Conservation (phyloP, 192 early-diverging fungal genomes). For the Phycomyces blakesleeanus region DNA sequence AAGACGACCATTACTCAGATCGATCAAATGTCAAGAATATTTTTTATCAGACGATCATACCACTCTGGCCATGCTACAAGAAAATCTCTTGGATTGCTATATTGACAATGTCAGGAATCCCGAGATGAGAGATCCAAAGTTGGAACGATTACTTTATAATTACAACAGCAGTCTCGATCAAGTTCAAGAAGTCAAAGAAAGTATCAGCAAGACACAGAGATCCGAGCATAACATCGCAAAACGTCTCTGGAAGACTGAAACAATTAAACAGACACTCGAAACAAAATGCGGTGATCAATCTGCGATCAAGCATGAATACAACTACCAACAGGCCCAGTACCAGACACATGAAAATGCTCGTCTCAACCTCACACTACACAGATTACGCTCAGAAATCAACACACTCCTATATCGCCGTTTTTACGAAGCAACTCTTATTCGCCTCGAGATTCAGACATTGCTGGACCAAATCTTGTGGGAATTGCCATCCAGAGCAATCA, state of each 20-base stretch:
- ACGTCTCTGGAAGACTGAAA: constrained; percentile 5
- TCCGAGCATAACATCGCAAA: background rate
- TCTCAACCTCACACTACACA: background rate
- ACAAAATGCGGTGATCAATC: constrained; percentile 10
- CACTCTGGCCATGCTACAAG: too few relatives aligned
- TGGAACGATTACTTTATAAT: background rate
- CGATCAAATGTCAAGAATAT: too few relatives aligned
- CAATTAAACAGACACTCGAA: background rate
- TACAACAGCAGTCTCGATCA: background rate
- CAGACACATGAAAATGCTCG: constrained; percentile 3
- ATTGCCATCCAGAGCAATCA: background rate
- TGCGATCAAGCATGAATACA: background rate
- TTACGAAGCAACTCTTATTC: constrained; percentile 2
- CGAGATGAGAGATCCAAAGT: background rate
- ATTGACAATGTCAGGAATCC: too few relatives aligned
- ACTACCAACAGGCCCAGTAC: constrained; percentile 7
- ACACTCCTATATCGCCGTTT: background rate
- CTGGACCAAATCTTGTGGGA: background rate
- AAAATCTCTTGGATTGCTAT: too few relatives aligned
- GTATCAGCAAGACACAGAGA: background rate
- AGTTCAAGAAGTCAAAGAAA: background rate
- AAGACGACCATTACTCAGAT: too few relatives aligned
- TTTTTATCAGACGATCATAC: too few relatives aligned
- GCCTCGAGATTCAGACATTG: background rate
- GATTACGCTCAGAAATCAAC: constrained; percentile 3